Conservation (phyloP, 495 filamentous ascomycete species). For the Hypoxylon rickii region DNA sequence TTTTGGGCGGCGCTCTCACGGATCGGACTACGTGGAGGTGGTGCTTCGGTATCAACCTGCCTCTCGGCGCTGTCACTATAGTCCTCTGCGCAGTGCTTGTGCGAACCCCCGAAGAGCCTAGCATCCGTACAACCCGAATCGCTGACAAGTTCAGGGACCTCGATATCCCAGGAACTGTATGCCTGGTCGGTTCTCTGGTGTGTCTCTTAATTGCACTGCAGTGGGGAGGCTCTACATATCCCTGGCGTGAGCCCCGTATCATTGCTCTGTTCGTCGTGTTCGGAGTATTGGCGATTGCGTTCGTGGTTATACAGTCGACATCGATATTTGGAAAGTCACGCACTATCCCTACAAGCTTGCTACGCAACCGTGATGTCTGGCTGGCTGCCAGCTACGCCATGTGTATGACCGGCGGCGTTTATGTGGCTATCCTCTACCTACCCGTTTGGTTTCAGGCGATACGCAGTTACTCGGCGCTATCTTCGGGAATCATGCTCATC, state of each 20-base stretch:
- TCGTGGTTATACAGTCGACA: not conserved
- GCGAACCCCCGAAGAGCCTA: not conserved
- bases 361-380: no score
- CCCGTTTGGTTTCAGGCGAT: not conserved
- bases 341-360: no score
- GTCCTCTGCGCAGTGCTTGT: not conserved
- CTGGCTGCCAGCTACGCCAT: no score
- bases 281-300: not conserved
- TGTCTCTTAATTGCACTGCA: not conserved
- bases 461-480: not conserved
- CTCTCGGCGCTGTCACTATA: not conserved
- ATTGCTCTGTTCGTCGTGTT: not conserved
- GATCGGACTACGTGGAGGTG: not conserved
- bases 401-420: not conserved
- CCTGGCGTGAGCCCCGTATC: not conserved
- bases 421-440: not conserved
- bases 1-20: conserved; percentile 6
- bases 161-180: not conserved
- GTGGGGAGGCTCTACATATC: not conserved
- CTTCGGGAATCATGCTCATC: not conserved
- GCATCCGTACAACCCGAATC: no score
- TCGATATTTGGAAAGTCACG: no score
- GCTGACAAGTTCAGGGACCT: no score
- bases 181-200: not conserved
- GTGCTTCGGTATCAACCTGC: not conserved